Evolutionary conservation across 305 asterid genomes (phyloP), one percentile per base, ranked within the genome.

Genomic region (Euphrasia arctica): DNA sequence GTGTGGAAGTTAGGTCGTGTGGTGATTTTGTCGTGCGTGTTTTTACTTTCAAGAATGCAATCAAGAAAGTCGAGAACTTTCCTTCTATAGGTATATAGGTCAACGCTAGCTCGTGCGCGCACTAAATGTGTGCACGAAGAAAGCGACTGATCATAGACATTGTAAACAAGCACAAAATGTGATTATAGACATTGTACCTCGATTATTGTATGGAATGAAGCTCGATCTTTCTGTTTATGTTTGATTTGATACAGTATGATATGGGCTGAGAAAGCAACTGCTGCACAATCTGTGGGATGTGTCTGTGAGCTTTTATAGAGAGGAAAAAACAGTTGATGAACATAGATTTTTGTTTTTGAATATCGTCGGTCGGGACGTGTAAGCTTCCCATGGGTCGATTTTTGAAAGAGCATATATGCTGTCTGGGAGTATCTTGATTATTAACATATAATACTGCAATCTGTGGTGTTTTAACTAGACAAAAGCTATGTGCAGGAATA

Each of bases 251-350:
- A 58, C 69, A 72, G 65, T 69, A 39, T 66, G 70, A 70, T 64
- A 58, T 67, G 72, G 63, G 78, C 69, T 74, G 82, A 60, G 79
- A 67, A 70, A 72, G 74, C 80, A 77, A 70, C 82, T 80, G 84
- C 84, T 76, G 80, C 87, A 79, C 84, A 70, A 61, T 70, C 47
- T 63, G 60, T 65, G 70, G 49, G 54, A 4, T 31, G 66, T 36
- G 52, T 1, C 51, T 48, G 5, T 69, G 59, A 54, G 67, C 70
- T 72, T 82, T 77, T 75, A 79, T 82, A 79, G 80, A 70, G 62
- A 11, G 55, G 56, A 12, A 39, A 12, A 39, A 31, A 50, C 13
- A 54, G 22, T 2, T 13, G n/a, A 65, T 58, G 62, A 43, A 55
- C 62, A 70, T 55, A 31, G 59, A 63, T 54, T 25, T 25, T 25